Evolutionary conservation across 2,329 filamentous ascomycete genomes (phyloP).

Genomic region (Aspergillus chevalieri): DNA sequence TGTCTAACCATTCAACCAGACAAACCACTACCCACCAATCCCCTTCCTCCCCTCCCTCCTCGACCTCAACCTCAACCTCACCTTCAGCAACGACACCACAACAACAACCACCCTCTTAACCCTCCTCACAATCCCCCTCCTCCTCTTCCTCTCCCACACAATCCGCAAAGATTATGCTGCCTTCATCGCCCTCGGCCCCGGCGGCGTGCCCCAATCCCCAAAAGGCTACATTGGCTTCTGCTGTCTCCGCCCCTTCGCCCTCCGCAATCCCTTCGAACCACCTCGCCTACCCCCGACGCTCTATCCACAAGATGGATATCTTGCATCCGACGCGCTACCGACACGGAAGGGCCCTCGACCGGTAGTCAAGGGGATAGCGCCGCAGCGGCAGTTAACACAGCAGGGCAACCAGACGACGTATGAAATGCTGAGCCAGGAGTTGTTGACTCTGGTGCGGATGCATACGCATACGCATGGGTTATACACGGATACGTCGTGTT

Average conservation of each 20-base stretch:
- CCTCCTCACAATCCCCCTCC: slow-evolving; percentile 41
- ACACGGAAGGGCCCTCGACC: background rate
- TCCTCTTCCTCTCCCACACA: slow-evolving; percentile 51
- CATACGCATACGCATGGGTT: background rate
- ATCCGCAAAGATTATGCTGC: slow-evolving; percentile 58
- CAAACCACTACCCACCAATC: background rate
- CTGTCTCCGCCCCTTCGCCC: slow-evolving; percentile 63
- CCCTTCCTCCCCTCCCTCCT: background rate
- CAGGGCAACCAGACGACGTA: background rate
- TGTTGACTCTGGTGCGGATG: background rate
- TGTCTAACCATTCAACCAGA: background rate
- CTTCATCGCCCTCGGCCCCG: slow-evolving; percentile 71
- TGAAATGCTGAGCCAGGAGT: background rate
- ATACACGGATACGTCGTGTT: slow-evolving; percentile 63
- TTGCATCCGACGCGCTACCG: background rate
- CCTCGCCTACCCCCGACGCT: slow-evolving; percentile 48
- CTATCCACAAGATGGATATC: slow-evolving; percentile 38
- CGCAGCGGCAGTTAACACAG: background rate
- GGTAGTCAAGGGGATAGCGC: background rate
- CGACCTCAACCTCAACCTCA: background rate
- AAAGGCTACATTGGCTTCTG: slow-evolving; percentile 68
- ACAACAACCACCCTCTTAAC: slow-evolving; percentile 1
- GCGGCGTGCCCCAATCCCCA: slow-evolving; percentile 70
- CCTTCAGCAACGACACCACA: background rate
- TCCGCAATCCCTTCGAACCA: slow-evolving; percentile 63